Evolutionary conservation across 2,329 filamentous ascomycete species (phyloP), one percentile per base, ranked within the genome.

Genomic region (Gliomastix tumulicola): DNA sequence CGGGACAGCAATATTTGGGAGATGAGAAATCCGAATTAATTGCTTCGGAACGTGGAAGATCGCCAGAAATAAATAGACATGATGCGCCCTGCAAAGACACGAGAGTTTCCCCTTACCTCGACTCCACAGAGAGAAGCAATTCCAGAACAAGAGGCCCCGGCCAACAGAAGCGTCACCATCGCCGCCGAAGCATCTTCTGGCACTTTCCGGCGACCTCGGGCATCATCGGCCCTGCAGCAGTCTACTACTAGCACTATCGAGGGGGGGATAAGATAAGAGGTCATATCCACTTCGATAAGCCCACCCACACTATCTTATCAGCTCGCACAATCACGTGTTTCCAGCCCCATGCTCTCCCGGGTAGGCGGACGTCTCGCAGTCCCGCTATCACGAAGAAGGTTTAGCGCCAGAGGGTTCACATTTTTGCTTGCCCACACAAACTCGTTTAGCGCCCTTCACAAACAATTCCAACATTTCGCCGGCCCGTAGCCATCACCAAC

Each of bases 391-490:
- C 50, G 30, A 39, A 57, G 54, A 33, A 33, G 52, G 53, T 40
- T 59, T 52, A 62, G 60, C 49, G 47, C 44, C 53, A 49, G 58
- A 64, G 60, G 61, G 61, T 59, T 61, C 58, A 57, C 55, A 60
- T 57, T 64, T 63, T n/a, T 60, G 49, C 51, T n/a, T 56, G 58
- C 59, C 57, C 60, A 63, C 60, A 63, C 38, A 40, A 35, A 63
- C 62, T 54, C 61, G 57, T 56, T 50, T 59, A 61, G 57, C 47
- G 54, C 55, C 55, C 45, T 51, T 57, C 60, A 60, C 57, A 60
- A 57, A 60, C 56, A 60, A 62, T 55, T 61, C 55, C 57, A 32
- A 56, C 57, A 56, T 59, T 60, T 59, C 49, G 57, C n/a, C n/a
- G n/a, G 57, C 57, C 50, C 50, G 60, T 38, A 48, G 25, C 25